A percentile compares a stretch with the other conserved stretches of the same genome.
phyloP scores from a whole-genome alignment of 2,329 filamentous ascomycete species.

The Microcyclosporella mali region DNA sequence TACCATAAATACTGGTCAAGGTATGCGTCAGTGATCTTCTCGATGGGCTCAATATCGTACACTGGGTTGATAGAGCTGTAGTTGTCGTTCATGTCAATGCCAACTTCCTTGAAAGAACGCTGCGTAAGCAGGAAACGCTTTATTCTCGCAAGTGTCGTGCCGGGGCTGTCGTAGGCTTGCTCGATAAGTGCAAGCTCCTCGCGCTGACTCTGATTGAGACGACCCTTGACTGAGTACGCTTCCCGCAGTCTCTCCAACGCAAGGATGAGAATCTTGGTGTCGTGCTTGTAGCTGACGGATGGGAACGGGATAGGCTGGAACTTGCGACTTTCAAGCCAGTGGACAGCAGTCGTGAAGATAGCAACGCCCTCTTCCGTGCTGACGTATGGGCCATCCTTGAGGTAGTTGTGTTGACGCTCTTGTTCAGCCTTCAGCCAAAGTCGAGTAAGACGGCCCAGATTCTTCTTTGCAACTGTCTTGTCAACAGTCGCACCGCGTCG shows the following conservation, averaged over 20 bases:
- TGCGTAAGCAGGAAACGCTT: conserved; percentile 97
- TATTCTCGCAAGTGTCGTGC: conserved; percentile 90
- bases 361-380: conserved; percentile 97
- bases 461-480: conserved; percentile 99
- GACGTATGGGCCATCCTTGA: conserved; percentile 98
- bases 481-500: conserved; percentile 93
- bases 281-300: conserved; percentile 98
- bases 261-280: conserved; percentile 96
- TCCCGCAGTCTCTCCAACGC: conserved; percentile 88
- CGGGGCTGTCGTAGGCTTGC: conserved; percentile 95
- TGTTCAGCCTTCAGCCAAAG: conserved; percentile 98
- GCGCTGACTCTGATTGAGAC: conserved; percentile 93
- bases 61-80: conserved; percentile 99
- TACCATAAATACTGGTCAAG: conserved; percentile 99
- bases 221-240: conserved; percentile 94
- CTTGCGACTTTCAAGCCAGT: conserved; percentile 97
- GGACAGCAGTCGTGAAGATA: conserved; percentile 97
- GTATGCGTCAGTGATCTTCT: conserved; percentile 99
- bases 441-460: conserved; percentile 85
- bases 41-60: conserved; percentile 97
- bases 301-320: conserved; percentile 98
- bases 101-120: conserved; percentile 97
- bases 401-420: conserved; percentile 97
- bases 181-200: conserved; percentile 96
- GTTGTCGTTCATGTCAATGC: conserved; percentile 99